Percentiles rank a stretch among this genome's conserved stretches.
phyloP scores from a whole-genome alignment of 2,329 filamentous ascomycete genomes.

The Hypomyces rosellus region DNA sequence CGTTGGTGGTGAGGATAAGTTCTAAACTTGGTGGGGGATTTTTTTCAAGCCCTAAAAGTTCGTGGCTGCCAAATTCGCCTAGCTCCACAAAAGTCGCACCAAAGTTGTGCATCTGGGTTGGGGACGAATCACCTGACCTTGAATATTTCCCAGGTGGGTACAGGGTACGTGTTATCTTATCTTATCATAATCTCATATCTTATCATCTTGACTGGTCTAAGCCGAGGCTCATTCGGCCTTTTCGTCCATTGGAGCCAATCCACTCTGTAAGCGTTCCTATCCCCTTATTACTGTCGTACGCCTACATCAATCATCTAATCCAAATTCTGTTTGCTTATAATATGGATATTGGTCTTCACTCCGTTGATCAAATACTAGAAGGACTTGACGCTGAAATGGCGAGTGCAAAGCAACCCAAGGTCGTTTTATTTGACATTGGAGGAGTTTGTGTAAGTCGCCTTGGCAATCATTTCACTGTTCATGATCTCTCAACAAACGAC shows the following conservation, averaged over 20 bases:
- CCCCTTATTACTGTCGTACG: background rate
- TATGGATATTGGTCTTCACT: slow-evolving; percentile 6
- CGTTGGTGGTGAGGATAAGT: slow-evolving; percentile 21
- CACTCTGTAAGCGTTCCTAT: too few relatives aligned
- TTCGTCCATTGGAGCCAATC: too few relatives aligned
- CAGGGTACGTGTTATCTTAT: slow-evolving; percentile 4
- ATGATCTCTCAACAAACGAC: background rate
- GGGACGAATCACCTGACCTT: slow-evolving; percentile 33
- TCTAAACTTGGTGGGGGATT: slow-evolving; percentile 35
- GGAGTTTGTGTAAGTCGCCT: slow-evolving; percentile 81
- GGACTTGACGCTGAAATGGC: slow-evolving; percentile 34
- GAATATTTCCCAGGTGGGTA: background rate
- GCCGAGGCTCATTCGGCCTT: background rate
- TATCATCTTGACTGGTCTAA: background rate
- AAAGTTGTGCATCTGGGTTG: slow-evolving; percentile 25
- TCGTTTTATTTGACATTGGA: slow-evolving; percentile 88
- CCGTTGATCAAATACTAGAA: slow-evolving; percentile 22
- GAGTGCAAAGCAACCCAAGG: slow-evolving; percentile 52
- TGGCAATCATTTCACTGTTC: background rate
- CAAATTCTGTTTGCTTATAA: slow-evolving; percentile 1
- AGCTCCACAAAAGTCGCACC: slow-evolving; percentile 10
- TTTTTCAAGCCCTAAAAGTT: slow-evolving; percentile 35
- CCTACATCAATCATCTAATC: background rate
- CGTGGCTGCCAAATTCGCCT: slow-evolving; percentile 17
- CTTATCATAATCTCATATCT: background rate